Evolutionary conservation across 1,284 basidiomycete genomes (phyloP).

Genomic region (Coniophora puteana): DNA sequence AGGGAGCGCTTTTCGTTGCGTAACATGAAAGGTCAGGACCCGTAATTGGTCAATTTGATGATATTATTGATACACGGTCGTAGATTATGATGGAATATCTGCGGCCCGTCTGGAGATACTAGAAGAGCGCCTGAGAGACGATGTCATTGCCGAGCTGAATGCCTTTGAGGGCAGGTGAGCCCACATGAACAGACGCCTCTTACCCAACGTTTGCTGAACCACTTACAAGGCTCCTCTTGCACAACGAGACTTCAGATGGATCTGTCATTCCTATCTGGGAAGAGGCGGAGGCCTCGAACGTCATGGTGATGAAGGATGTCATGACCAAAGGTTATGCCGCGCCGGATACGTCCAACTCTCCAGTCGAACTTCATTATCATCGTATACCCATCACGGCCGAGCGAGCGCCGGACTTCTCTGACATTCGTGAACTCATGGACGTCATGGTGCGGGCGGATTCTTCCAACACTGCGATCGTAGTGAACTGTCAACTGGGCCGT

Average conservation of each 20-base stretch:
- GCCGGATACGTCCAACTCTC: slow-evolving; percentile 37
- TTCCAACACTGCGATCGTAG: slow-evolving; percentile 78
- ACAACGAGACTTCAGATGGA: slow-evolving; percentile 88
- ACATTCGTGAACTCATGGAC: slow-evolving; percentile 76
- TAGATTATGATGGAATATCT: slow-evolving; percentile 92
- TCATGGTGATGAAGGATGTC: slow-evolving; percentile 86
- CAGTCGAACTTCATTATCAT: slow-evolving; percentile 71
- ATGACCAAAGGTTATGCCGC: too few relatives aligned
- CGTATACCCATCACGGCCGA: slow-evolving; percentile 92
- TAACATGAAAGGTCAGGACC: slow-evolving; percentile 74
- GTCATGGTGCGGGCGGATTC: slow-evolving; percentile 77
- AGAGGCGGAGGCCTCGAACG: slow-evolving; percentile 74
- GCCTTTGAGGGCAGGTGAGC: slow-evolving; percentile 78
- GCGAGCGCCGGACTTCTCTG: slow-evolving; percentile 65
- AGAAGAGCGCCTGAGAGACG: slow-evolving; percentile 89
- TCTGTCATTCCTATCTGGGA: slow-evolving; percentile 96
- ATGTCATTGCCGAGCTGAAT: slow-evolving; percentile 82
- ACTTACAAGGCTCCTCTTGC: slow-evolving; percentile 64
- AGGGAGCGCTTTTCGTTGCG: slow-evolving; percentile 78
- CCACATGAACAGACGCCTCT: not conserved
- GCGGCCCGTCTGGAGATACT: slow-evolving; percentile 82
- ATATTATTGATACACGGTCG: slow-evolving; percentile 3
- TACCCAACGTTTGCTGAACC: slow-evolving; percentile 1
- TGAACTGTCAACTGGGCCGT: slow-evolving; percentile 95
- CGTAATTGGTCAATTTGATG: slow-evolving; percentile 3